Evolutionary conservation across 352 stramenopile species (phyloP).

Genomic region (Pythium brassicae): DNA sequence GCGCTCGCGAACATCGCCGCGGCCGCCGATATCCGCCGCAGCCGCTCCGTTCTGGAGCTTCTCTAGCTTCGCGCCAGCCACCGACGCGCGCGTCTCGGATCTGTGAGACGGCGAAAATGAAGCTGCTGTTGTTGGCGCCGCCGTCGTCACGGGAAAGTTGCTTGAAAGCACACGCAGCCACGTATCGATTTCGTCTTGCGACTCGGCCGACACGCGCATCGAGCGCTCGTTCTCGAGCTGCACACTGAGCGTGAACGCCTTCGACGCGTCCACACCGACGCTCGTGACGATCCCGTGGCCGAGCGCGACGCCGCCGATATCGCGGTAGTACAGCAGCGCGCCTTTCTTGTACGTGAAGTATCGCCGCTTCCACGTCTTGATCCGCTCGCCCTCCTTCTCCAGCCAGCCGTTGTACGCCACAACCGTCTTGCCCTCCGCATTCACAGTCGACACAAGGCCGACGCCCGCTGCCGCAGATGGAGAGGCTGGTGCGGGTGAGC

Average conservation of each 20-base stretch:
- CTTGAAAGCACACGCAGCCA: slow-evolving; percentile 42
- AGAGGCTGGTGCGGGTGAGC: neutral
- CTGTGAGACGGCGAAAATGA: neutral
- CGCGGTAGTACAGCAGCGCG: slow-evolving; percentile 69
- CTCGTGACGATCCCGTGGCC: slow-evolving; percentile 53
- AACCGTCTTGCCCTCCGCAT: slow-evolving; percentile 17
- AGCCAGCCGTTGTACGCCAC: slow-evolving; percentile 58
- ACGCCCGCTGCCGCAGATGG: neutral
- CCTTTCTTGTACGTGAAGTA: slow-evolving; percentile 75
- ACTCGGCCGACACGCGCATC: slow-evolving; percentile 29
- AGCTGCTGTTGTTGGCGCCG: neutral
- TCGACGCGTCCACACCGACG: slow-evolving; percentile 38
- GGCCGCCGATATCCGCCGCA: slow-evolving; percentile 13
- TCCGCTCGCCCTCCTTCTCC: slow-evolving; percentile 66
- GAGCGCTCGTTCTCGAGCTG: slow-evolving; percentile 25
- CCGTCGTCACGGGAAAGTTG: neutral
- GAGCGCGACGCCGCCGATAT: slow-evolving; percentile 48
- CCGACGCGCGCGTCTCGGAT: neutral
- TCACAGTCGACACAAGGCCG: slow-evolving; percentile 10
- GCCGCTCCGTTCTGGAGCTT: neutral
- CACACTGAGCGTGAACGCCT: slow-evolving; percentile 48
- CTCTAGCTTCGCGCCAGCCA: neutral
- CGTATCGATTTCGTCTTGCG: slow-evolving; percentile 29
- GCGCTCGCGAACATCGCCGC: slow-evolving; percentile 17
- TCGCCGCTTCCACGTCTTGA: slow-evolving; percentile 75